Base-by-base conservation (phyloP, 306 rosid genomes). In the Lablab purpureus region DNA sequence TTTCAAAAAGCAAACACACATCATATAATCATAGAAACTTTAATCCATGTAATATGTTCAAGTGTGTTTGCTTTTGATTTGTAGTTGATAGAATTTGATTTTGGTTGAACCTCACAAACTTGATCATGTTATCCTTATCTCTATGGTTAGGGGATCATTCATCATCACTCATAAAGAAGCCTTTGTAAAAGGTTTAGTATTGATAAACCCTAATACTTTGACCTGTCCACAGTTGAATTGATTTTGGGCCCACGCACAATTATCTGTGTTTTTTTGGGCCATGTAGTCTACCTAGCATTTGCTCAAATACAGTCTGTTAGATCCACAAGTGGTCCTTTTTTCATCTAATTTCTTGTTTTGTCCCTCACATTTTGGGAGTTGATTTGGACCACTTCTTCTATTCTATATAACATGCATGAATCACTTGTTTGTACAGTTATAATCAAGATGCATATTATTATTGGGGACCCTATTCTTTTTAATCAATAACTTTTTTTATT, bases 361-460 rank as follows among this genome's bases (percentile, higher is more conserved):
- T 32, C 25, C 25, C 18, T 56, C 7, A 60, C 4, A 64, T 9
- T n/a, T 36, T 34, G 28, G 50, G 47, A 4, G 4, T 36, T 30
- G 0, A 67, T 67, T 67, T 67, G 52, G 72, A 67, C 72, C 52
- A 67, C 52, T 18, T 66, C 49, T 10, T 18, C 4, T 63, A n/a
- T 6, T 36, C 10, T 7, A 10, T 7, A 7, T 6, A n/a, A 40
- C n/a, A 63, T 30, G 14, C 36, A 63, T 30, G 7, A 62, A 62
- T 30, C 68, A 32, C 46, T 32, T 30, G 15, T 7, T 63, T 32
- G 45, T 30, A 17, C 46, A n/a, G 45, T 30, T 17, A 27, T 60
- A 60, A 60, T 60, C 9, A 60, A 19, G 37, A 27, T 28, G 36
- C 3, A 0, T 23, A 58, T 58, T 58, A 58, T 25, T 25, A 58